phyloP scores from a whole-genome alignment of 139 green algal genomes.

The Haematococcus sp. region DNA sequence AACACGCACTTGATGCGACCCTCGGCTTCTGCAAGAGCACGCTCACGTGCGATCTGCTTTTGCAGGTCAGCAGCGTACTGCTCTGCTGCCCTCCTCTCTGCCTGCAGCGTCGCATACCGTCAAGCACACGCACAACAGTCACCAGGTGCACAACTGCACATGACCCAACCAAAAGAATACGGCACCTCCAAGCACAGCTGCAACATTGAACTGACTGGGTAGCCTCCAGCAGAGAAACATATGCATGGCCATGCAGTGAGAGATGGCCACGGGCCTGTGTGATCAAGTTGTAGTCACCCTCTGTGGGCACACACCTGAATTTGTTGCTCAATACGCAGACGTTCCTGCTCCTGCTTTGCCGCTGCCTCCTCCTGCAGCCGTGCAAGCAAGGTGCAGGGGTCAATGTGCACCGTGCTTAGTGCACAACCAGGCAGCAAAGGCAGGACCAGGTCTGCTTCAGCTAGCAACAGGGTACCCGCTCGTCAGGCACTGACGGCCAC shows the following conservation, averaged over 20 bases:
- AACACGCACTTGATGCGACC: constrained; percentile 60
- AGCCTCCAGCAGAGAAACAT: no score
- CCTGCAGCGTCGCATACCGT: constrained; percentile 82
- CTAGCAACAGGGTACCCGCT: no score
- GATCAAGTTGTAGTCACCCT: no score
- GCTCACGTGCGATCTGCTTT: constrained; percentile 64
- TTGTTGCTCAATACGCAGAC: constrained; percentile 69
- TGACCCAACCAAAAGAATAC: no score
- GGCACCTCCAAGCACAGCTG: no score
- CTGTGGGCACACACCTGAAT: constrained; percentile 60
- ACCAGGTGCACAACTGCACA: constrained; percentile 3
- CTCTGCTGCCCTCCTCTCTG: constrained; percentile 74
- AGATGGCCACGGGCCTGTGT: no score
- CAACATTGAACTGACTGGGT: no score
- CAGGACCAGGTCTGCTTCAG: no score
- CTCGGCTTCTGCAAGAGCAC: constrained; percentile 91
- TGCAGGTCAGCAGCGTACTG: constrained; percentile 66
- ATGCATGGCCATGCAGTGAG: no score
- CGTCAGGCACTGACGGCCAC: no score
- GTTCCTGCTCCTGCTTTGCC: constrained; percentile 72
- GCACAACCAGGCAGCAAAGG: no score
- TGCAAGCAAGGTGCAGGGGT: background rate
- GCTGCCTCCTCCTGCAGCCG: constrained; percentile 87
- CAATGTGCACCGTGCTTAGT: background rate
- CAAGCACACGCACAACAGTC: no score